These are phyloP conservation scores for Entomortierella chlamydospora DNA, from an alignment of 192 early-diverging fungal genomes.

Conservation along the genomic window DNA sequence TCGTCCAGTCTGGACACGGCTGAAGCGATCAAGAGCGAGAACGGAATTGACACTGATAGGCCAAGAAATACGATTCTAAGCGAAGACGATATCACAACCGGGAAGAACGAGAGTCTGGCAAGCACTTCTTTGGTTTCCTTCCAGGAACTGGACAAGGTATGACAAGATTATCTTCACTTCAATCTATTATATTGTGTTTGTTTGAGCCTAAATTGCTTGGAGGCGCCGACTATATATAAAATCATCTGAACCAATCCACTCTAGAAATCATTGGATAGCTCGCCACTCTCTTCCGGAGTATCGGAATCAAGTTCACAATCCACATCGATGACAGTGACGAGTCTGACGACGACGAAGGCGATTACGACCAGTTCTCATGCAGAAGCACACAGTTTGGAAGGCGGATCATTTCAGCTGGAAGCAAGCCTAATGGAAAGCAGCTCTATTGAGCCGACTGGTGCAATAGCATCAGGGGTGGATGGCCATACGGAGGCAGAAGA, in stretches of 20 bases:
- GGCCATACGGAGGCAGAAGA: not conserved
- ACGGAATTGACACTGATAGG: not conserved
- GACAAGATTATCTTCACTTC: not conserved
- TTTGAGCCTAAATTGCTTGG: not conserved
- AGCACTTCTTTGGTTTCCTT: not conserved
- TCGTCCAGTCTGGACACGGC: not conserved
- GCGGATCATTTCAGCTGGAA: not conserved
- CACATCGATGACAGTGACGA: slow-evolving; percentile 3
- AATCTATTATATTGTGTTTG: not conserved
- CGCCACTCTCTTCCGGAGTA: slow-evolving; percentile 15
- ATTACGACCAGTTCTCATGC: not conserved
- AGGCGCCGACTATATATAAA: not conserved
- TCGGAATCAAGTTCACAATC: slow-evolving; percentile 30
- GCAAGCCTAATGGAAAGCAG: slow-evolving; percentile 1
- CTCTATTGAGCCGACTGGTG: not conserved
- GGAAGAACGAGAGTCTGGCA: not conserved
- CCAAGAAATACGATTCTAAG: not conserved
- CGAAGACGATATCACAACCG: not conserved
- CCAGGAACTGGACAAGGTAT: slow-evolving; percentile 11
- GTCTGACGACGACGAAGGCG: slow-evolving; percentile 6
- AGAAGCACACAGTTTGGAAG: slow-evolving; percentile 1
- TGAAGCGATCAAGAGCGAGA: not conserved
- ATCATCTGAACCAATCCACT: slow-evolving; percentile 40
- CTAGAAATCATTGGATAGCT: slow-evolving; percentile 38
- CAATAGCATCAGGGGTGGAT: not conserved